Base-by-base conservation (phyloP, 805 yeast species). In the Metschnikowia drakensbergensis region DNA sequence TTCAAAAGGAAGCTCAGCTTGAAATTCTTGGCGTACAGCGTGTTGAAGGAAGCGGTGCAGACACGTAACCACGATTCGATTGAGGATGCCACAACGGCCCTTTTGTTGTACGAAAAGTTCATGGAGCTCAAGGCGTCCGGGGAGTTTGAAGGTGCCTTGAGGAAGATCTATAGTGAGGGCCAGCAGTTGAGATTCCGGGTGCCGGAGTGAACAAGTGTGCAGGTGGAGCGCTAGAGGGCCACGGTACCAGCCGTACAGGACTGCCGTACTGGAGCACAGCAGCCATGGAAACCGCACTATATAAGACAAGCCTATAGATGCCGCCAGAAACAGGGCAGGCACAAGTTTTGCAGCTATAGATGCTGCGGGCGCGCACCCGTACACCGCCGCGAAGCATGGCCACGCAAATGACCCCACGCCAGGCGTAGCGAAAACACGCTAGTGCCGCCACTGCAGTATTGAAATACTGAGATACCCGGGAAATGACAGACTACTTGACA, bases 31-130 rank as follows among this genome's bases (percentile, higher is more conserved):
- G 89, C 96, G 9, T 90, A 90, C 76, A 81, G 82, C 28, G 73
- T 92, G 41, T 72, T 94, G 46, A 79, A 78, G 31, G 83, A 81
- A 52, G 77, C 82, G 42, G 96, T 95, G 30, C 99, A 94, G 64
- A 82, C 82, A 3, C 96, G 94, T 1, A 92, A 92, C 61, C 99
- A 94, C 66, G 98, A 95, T 63, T 92, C 98, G 0, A 90, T 94
- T 39, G 99, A 94, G 61, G 99, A 94, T 70, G 97, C 99, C 0
- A 71, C 75, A 48, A 85, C 95, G 8, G 98, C 99, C 0, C 74
- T 94, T 57, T 66, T 79, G 39, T 69, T 94, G 32, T 95, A 88
- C 69, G 79, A 81, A 52, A 82, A 81, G 59, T 92, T 88, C 60
- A 66, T 79, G 59, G 83, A 84, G 54, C 72, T 92, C 54, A 69